Percentiles rank a stretch among this genome's conserved stretches.
These are phyloP conservation scores for Pythium dissimile DNA, from an alignment of 352 stramenopile species.

Conservation along the genomic window DNA sequence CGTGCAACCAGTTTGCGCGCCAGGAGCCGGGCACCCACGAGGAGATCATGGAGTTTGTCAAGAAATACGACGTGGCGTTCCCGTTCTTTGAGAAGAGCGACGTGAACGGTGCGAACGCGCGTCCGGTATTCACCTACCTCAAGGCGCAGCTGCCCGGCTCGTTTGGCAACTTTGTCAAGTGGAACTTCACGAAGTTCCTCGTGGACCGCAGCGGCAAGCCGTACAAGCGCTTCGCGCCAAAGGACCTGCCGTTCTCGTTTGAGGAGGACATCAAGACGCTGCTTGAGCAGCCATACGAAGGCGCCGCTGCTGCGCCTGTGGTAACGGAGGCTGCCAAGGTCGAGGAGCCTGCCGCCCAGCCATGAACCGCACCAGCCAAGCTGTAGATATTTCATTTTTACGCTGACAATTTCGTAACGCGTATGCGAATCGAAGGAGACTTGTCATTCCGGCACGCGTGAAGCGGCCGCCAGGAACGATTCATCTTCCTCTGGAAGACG, in stretches of 20 bases:
- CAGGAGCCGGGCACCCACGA: conserved; percentile 55
- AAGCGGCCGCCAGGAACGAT: no score
- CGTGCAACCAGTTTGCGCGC: conserved; percentile 82
- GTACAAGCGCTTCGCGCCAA: conserved; percentile 67
- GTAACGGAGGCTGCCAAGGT: background rate
- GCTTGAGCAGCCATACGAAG: conserved; percentile 51
- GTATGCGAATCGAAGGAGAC: background rate
- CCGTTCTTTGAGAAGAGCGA: conserved; percentile 66
- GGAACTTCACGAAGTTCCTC: conserved; percentile 91
- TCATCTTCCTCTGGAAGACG: no score
- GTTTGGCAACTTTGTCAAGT: conserved; percentile 63
- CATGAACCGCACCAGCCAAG: background rate
- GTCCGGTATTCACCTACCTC: conserved; percentile 77
- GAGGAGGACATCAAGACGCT: conserved; percentile 77
- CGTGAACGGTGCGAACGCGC: conserved; percentile 79
- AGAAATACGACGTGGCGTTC: conserved; percentile 49
- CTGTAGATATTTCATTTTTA: no score
- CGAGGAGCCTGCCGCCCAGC: background rate
- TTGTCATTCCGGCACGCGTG: no score
- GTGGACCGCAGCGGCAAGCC: conserved; percentile 73
- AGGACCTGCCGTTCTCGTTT: conserved; percentile 63
- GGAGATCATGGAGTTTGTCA: conserved; percentile 60
- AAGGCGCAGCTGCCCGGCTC: conserved; percentile 56
- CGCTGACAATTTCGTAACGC: no score
- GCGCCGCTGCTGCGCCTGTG: no score